These are phyloP conservation scores for Diaporthe sp. DNA, from an alignment of 2,329 filamentous ascomycete genomes.

Conservation along the genomic window DNA sequence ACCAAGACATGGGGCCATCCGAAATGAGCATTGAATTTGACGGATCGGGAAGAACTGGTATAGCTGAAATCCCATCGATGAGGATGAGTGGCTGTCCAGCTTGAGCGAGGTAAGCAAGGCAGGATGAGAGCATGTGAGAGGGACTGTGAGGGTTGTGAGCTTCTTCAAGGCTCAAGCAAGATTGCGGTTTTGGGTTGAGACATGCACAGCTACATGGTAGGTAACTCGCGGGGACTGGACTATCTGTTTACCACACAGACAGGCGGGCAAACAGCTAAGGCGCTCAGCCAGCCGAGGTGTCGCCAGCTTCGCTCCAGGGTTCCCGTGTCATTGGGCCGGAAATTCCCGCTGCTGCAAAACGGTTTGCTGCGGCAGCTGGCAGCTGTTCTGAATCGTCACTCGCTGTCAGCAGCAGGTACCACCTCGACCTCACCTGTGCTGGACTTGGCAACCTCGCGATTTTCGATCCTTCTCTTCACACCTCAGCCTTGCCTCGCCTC, in stretches of 20 bases:
- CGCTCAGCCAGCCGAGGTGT: slow-evolving; percentile 12
- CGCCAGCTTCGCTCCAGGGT: not conserved
- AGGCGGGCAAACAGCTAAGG: not conserved
- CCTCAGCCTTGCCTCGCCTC: slow-evolving; percentile 38
- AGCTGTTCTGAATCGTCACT: slow-evolving; percentile 38
- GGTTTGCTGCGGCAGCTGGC: slow-evolving; percentile 26
- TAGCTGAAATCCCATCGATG: not conserved
- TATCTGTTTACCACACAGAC: not conserved
- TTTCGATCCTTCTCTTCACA: slow-evolving; percentile 39
- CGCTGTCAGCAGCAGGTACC: slow-evolving; percentile 22
- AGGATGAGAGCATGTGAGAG: not conserved
- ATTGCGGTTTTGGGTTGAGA: not conserved
- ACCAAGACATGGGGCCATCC: not conserved
- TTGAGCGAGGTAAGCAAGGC: not conserved
- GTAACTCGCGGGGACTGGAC: not conserved
- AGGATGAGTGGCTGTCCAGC: slow-evolving; percentile 6
- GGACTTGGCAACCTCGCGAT: slow-evolving; percentile 33
- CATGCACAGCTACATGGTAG: not conserved
- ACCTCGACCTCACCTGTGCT: slow-evolving; percentile 30
- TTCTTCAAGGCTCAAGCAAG: not conserved
- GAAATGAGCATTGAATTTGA: not conserved
- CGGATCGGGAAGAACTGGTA: not conserved
- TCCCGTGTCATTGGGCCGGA: slow-evolving; percentile 29
- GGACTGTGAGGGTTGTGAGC: not conserved
- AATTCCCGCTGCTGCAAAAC: slow-evolving; percentile 34